Percentiles rank a stretch among this genome's conserved stretches.
Conservation (phyloP, 225 moss, liverwort and hornwort genomes). For the Straminergon stramineum region DNA sequence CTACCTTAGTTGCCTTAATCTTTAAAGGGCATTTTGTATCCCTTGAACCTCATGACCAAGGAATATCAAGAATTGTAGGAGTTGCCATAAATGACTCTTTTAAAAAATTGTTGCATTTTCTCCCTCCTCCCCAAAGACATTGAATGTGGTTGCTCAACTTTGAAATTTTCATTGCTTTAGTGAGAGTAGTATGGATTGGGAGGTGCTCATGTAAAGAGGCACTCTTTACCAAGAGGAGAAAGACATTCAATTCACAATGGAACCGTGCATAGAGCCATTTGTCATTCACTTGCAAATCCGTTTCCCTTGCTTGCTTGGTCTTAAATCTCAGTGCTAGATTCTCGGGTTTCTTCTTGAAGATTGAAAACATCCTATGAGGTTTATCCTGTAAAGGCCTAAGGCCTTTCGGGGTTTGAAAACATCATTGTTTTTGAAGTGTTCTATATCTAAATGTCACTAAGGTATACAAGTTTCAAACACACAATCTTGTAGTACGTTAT, state of each 20-base stretch:
- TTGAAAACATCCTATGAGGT: rapidly evolving
- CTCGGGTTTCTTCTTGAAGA: rapidly evolving
- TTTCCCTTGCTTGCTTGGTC: rapidly evolving
- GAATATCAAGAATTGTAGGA: neutral
- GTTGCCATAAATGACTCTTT: rapidly evolving
- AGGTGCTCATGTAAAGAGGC: neutral
- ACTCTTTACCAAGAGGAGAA: rapidly evolving
- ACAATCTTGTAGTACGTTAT: too few relatives aligned
- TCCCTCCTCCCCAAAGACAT: rapidly evolving
- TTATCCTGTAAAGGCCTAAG: too few relatives aligned
- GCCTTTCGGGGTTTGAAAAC: too few relatives aligned
- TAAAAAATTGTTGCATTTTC: rapidly evolving
- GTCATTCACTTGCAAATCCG: rapidly evolving
- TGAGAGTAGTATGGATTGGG: rapidly evolving
- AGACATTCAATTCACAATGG: rapidly evolving
- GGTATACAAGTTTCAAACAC: too few relatives aligned
- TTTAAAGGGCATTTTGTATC: neutral
- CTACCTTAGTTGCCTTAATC: rapidly evolving
- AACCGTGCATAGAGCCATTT: rapidly evolving
- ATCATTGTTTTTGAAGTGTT: too few relatives aligned
- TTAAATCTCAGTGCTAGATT: neutral
- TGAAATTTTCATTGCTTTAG: neutral
- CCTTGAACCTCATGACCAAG: rapidly evolving
- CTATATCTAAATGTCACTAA: too few relatives aligned
- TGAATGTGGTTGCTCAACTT: rapidly evolving